Evolutionary conservation across 2,329 filamentous ascomycete genomes (phyloP).

Genomic region (Exserohilum turcica): DNA sequence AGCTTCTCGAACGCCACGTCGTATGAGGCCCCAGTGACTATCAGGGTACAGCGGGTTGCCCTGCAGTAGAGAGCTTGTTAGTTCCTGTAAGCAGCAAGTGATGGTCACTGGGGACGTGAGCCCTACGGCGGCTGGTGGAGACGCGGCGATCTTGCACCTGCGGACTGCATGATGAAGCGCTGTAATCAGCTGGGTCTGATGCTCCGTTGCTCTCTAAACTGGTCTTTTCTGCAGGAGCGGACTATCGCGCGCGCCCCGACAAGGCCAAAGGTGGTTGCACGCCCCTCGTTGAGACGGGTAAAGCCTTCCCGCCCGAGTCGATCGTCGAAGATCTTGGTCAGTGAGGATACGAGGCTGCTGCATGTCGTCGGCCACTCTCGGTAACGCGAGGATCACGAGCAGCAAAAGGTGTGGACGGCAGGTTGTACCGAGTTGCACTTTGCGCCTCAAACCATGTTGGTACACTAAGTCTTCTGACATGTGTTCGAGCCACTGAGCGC

Average conservation of each 20-base stretch:
- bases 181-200: conserved; percentile 1
- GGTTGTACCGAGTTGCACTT: neutral
- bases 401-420: neutral
- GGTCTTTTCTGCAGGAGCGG: neutral
- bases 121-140: neutral
- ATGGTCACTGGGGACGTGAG: neutral
- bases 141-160: conserved; percentile 2
- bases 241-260: neutral
- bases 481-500: neutral
- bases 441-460: neutral
- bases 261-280: conserved; percentile 6
- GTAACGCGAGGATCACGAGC: neutral
- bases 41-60: conserved; percentile 3
- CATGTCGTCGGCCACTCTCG: neutral
- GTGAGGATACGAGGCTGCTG: neutral
- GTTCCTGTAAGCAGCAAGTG: neutral
- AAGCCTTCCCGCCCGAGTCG: neutral
- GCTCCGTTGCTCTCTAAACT: neutral
- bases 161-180: neutral
- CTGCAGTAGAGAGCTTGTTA: conserved; percentile 7
- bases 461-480: neutral
- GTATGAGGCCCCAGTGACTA: neutral
- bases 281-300: neutral
- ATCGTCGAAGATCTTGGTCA: conserved; percentile 4
- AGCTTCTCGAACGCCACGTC: conserved; percentile 6